Evolutionary conservation across 1,284 basidiomycete species (phyloP), one percentile per base, ranked within the genome.

Genomic region (Ganoderma lucidum): DNA sequence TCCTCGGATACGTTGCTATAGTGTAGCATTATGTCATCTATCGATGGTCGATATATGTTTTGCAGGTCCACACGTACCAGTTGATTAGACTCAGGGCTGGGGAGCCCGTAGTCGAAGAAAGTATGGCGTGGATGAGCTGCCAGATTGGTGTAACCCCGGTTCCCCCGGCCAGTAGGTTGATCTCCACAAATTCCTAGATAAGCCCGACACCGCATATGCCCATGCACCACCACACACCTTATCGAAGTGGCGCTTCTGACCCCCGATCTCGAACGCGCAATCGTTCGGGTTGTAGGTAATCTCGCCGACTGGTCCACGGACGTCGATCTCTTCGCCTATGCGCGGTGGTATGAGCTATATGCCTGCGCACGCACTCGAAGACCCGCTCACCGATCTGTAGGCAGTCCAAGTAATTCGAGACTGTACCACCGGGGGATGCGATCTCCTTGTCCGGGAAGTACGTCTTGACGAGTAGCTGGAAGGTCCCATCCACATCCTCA

Each of bases 381-480:
- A 23, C 6, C 28, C 4, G 55, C 75, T 3, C 14, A 74, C 76
- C 75, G 58, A 73, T 70, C 15, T 71, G 59, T 72, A 78, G 73
- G 41, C 71, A 71, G 45, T 78, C 76, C 14, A 78, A 68, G 53
- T 76, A 78, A 59, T 78, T 78, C 4, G 74, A 74, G 19, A 76
- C 64, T 0, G 75, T 74, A 5, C 76, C 76, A 1, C 76, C 76
- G 12, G 75, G 76, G 6, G 72, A 71, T 65, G 70, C 68, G 28
- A 66, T 56, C 17, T 58, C 70, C 23, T 48, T 67, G 17, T 72
- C 70, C 1, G 75, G 74, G 42, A 75, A 66, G 65, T 76, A 76
- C 48, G 76, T 75, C 73, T 78, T 76, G 14, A 78, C 75, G 15
- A 76, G 72, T 60, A 78, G 65, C 41, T 76, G 73, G 63, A 78